Evolutionary conservation across 2,329 filamentous ascomycete species (phyloP).

Genomic region (Calonectria honghensis): DNA sequence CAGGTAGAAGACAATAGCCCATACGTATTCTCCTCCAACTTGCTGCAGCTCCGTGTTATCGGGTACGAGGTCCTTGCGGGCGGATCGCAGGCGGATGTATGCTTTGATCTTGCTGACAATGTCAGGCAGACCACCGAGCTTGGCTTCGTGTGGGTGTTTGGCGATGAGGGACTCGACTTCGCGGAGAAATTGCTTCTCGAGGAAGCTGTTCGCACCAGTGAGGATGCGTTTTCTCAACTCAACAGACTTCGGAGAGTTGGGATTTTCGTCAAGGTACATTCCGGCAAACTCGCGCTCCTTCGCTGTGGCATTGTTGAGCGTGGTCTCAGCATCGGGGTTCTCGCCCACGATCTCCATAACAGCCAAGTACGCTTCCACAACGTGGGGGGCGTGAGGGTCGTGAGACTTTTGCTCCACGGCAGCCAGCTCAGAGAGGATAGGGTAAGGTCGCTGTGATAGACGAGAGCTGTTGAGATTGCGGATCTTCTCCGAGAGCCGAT

Average conservation of each 20-base stretch:
- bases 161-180: slow-evolving; percentile 86
- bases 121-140: slow-evolving; percentile 91
- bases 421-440: slow-evolving; percentile 84
- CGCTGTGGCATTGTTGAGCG: slow-evolving; percentile 78
- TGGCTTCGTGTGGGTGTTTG: slow-evolving; percentile 91
- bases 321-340: slow-evolving; percentile 74
- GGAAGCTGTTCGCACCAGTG: slow-evolving; percentile 83
- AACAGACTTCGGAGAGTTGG: slow-evolving; percentile 78
- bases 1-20: slow-evolving; percentile 95
- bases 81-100: slow-evolving; percentile 88
- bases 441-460: slow-evolving; percentile 79
- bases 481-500: slow-evolving; percentile 86
- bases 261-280: slow-evolving; percentile 85
- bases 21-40: slow-evolving; percentile 88
- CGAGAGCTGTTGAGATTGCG: slow-evolving; percentile 85
- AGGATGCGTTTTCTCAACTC: slow-evolving; percentile 87
- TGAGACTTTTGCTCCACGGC: slow-evolving; percentile 82
- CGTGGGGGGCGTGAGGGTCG: slow-evolving; percentile 82
- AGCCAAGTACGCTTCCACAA: slow-evolving; percentile 89
- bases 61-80: slow-evolving; percentile 87
- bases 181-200: slow-evolving; percentile 87
- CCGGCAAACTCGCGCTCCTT: slow-evolving; percentile 85
- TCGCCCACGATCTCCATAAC: slow-evolving; percentile 88
- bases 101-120: slow-evolving; percentile 93
- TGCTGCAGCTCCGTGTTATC: slow-evolving; percentile 88